Base-by-base conservation (phyloP, 1,284 basidiomycete species). In the Rhodotorula sp. region DNA sequence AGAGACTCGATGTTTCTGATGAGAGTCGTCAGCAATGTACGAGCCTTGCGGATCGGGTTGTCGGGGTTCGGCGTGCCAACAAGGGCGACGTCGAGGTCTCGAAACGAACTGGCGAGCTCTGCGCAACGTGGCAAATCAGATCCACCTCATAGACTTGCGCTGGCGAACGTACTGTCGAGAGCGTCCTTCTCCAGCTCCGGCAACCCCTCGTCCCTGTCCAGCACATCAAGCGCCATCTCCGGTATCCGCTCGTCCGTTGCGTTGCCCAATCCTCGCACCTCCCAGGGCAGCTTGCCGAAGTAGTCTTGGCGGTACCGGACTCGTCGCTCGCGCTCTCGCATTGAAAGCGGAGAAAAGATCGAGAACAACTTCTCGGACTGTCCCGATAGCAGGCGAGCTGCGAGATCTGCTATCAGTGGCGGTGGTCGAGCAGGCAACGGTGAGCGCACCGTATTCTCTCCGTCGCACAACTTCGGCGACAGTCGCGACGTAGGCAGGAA, bases 401-500 rank as follows among this genome's bases (percentile, higher is more conserved):
- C 2, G 8, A 20, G 54, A 11, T 9, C 22, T 2, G 7, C 20
- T 3, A 30, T 22, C 22, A 31, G 9, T 6, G 6, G 8, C 5
- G 9, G 2, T 4, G 11, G 15, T 24, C 2, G 16, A 22, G 20
- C 18, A 16, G 22, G 22, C 10, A 8, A 26, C 1, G 0, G 8
- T 7, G 13, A 20, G 28, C 65, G 2, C n/a, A 72, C 74, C 53
- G 55, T 95, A 97, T 78, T 95, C 92, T 71, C 90, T 90, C 64
- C 95, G 83, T 65, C 94, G 84, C 0, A 95, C 90, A 48, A 95
- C 87, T 80, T 99, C 95, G 18, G 95, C 85, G 2, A 97, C 85
- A 0, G 94, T 93, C 2, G 92, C 90, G 0, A 92, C 91, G 79
- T 99, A 99, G 0, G 92, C 92, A 77, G 92, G 94, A 1, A 95